These are phyloP conservation scores for Coemansia sp. DNA, from an alignment of 192 early-diverging fungal genomes.

Conservation along the genomic window DNA sequence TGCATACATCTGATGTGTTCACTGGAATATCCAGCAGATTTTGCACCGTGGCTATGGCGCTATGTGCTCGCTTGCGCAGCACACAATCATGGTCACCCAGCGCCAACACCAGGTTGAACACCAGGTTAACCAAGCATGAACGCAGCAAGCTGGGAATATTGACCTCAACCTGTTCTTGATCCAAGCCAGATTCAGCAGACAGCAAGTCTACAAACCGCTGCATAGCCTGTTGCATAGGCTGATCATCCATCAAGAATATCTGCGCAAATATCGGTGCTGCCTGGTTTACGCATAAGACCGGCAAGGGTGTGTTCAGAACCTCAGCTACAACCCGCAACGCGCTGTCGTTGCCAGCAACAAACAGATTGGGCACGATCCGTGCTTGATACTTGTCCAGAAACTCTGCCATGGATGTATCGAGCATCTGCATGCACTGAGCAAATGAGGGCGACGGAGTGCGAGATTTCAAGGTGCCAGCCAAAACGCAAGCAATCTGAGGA, in stretches of 20 bases:
- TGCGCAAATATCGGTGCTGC: conserved; percentile 43
- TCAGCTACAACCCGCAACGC: conserved; percentile 33
- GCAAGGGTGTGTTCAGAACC: conserved; percentile 31
- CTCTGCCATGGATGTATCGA: conserved; percentile 20
- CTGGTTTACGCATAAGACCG: conserved; percentile 51
- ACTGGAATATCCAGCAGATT: conserved; percentile 23
- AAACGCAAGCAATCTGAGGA: conserved; percentile 22
- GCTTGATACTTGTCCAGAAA: conserved; percentile 33
- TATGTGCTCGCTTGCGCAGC: conserved; percentile 40
- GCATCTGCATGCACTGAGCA: conserved; percentile 38
- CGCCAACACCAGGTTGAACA: conserved; percentile 47
- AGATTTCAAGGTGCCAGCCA: conserved; percentile 18
- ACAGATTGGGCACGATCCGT: conserved; percentile 29
- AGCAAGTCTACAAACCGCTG: conserved; percentile 40
- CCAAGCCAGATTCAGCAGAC: conserved; percentile 31
- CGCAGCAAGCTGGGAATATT: conserved; percentile 50
- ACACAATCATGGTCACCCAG: conserved; percentile 37
- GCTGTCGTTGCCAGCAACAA: conserved; percentile 23
- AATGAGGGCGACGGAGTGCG: conserved; percentile 23
- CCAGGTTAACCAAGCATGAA: conserved; percentile 47
- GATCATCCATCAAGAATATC: conserved; percentile 54
- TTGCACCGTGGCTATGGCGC: conserved; percentile 43
- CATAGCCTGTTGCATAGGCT: conserved; percentile 52
- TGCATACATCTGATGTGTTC: neutral
- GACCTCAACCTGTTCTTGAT: conserved; percentile 35